phyloP scores from a whole-genome alignment of 768 basidiomycete species.

The Coprinopsis cinerea region DNA sequence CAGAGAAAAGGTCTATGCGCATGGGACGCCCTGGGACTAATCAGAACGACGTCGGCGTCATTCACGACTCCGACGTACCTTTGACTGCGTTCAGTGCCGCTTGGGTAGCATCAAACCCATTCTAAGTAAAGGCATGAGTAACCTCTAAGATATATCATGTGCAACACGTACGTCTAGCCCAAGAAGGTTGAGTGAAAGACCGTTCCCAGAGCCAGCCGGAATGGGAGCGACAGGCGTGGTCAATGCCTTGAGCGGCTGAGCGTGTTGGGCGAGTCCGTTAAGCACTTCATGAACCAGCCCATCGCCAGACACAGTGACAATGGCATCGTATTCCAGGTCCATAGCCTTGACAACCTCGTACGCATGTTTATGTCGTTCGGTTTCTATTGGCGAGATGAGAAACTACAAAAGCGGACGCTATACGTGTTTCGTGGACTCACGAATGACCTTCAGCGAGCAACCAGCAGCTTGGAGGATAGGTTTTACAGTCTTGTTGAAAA shows the following conservation, averaged over 20 bases:
- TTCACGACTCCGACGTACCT: no score
- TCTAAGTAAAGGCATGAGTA: slow-evolving; percentile 26
- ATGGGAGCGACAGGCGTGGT: slow-evolving; percentile 68
- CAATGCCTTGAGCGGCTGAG: slow-evolving; percentile 54
- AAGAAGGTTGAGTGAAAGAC: slow-evolving; percentile 63
- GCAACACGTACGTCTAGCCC: slow-evolving; percentile 48
- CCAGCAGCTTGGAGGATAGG: slow-evolving; percentile 68
- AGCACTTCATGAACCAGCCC: slow-evolving; percentile 79
- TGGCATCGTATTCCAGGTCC: slow-evolving; percentile 57
- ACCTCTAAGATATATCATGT: background rate
- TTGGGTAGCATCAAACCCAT: slow-evolving; percentile 65
- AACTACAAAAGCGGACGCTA: background rate
- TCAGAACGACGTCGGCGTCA: no score
- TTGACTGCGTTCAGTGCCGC: slow-evolving; percentile 78
- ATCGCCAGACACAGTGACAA: slow-evolving; percentile 78
- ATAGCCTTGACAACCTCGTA: slow-evolving; percentile 54
- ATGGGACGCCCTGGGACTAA: slow-evolving; percentile 55
- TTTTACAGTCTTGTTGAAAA: slow-evolving; percentile 55
- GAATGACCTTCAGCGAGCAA: slow-evolving; percentile 53
- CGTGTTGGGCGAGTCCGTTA: slow-evolving; percentile 74
- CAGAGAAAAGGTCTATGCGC: slow-evolving; percentile 70
- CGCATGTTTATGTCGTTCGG: slow-evolving; percentile 59
- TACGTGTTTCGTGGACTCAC: slow-evolving; percentile 34
- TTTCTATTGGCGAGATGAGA: slow-evolving; percentile 37
- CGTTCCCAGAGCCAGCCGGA: slow-evolving; percentile 82